A percentile compares a stretch with the other conserved stretches of the same genome.
Evolutionary conservation across 2,329 filamentous ascomycete species (phyloP).

Genomic region (Colletotrichum spaethianum): DNA sequence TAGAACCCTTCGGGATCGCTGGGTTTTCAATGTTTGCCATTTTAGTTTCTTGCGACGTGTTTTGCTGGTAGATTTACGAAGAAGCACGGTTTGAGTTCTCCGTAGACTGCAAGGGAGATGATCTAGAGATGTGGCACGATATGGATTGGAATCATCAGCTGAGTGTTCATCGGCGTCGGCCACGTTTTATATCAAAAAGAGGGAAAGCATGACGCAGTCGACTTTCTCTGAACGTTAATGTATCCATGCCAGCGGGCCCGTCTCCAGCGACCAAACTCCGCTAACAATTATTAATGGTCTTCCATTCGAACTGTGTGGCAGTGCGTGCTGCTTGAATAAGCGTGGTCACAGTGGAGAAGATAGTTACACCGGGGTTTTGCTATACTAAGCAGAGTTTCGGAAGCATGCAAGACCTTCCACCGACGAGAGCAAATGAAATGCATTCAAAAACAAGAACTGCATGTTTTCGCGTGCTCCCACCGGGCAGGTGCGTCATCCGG

Average conservation of each 20-base stretch:
- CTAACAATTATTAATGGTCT: background rate
- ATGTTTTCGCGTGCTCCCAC: background rate
- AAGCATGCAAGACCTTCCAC: no score
- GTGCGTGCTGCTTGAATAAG: background rate
- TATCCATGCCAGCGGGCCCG: background rate
- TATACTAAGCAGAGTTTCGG: no score
- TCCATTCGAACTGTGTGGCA: background rate
- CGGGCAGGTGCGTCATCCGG: background rate
- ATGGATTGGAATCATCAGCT: background rate
- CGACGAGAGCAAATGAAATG: background rate
- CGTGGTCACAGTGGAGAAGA: background rate
- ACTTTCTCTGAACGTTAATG: background rate
- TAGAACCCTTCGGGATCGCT: slow-evolving; percentile 48
- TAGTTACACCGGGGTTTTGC: no score
- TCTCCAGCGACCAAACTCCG: background rate
- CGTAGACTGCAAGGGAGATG: rapidly evolving
- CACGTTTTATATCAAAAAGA: background rate
- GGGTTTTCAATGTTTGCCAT: slow-evolving; percentile 24
- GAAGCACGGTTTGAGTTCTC: background rate
- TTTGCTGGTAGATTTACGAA: no score
- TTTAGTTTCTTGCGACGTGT: background rate
- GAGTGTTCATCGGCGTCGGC: background rate
- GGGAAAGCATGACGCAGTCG: background rate
- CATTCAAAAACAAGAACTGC: background rate
- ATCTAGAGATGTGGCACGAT: background rate